Evolutionary conservation across 805 yeast genomes (phyloP).

Genomic region (Wickerhamomyces sydowiorum): DNA sequence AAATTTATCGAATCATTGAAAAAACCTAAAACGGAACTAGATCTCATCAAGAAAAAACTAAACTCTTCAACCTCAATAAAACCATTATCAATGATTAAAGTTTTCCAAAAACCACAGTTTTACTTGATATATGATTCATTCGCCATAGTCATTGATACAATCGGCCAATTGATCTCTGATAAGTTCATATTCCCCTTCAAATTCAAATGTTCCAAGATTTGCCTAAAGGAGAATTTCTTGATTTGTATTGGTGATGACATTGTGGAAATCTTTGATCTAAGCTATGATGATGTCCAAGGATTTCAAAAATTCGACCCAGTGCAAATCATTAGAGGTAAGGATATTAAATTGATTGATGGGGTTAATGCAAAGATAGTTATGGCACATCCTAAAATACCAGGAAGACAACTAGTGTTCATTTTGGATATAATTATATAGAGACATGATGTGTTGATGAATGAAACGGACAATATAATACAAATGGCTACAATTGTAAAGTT

Average conservation of each 20-base stretch:
- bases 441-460: too few relatives aligned
- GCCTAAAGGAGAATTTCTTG: constrained; percentile 40
- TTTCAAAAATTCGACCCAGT: constrained; percentile 37
- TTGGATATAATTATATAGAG: constrained; percentile 10
- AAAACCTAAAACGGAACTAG: constrained; percentile 26
- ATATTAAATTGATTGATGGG: constrained; percentile 41
- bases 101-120: constrained; percentile 47
- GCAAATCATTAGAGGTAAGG: constrained; percentile 72
- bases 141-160: constrained; percentile 58
- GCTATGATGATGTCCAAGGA: constrained; percentile 32
- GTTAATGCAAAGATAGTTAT: constrained; percentile 37
- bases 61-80: constrained; percentile 26
- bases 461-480: background rate
- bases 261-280: constrained; percentile 62
- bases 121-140: constrained; percentile 65
- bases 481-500: background rate
- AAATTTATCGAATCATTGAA: constrained; percentile 27
- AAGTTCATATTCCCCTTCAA: constrained; percentile 35
- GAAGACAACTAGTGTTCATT: constrained; percentile 53
- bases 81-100: constrained; percentile 61
- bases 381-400: constrained; percentile 62
- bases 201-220: constrained; percentile 34
- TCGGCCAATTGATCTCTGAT: constrained; percentile 44
- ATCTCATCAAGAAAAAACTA: constrained; percentile 34
- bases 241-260: constrained; percentile 58